Percentiles rank a stretch among this genome's conserved stretches.
These are phyloP conservation scores for Trichoderma polysporum DNA, from an alignment of 2,329 filamentous ascomycete genomes.

Conservation along the genomic window DNA sequence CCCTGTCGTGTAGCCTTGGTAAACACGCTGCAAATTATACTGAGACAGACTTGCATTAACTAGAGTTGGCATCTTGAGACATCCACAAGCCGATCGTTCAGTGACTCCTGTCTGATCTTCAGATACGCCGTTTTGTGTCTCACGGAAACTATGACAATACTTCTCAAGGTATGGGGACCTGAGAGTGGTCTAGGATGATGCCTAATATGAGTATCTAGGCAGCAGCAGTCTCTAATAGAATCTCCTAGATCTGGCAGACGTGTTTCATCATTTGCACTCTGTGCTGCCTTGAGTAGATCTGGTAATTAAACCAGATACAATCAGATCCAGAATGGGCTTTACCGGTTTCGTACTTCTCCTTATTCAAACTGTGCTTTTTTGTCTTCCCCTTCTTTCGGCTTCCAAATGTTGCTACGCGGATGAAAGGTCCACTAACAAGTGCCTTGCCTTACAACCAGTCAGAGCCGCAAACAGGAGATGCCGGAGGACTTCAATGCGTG, in stretches of 20 bases:
- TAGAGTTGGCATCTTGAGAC: neutral
- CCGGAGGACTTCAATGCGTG: neutral
- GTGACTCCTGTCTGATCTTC: neutral
- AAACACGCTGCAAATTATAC: neutral
- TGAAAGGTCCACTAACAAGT: conserved; percentile 14
- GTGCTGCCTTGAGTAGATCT: neutral
- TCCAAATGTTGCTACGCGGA: conserved; percentile 19
- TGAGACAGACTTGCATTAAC: neutral
- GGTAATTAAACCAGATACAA: neutral
- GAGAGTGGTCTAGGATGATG: too few relatives aligned
- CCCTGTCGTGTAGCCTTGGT: neutral
- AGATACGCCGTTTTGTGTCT: neutral
- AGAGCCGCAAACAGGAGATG: conserved; percentile 16
- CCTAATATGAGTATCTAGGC: neutral
- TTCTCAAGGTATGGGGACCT: neutral
- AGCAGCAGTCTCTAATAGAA: neutral
- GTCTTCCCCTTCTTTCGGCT: conserved; percentile 11
- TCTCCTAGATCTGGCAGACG: neutral
- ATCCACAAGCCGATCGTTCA: neutral
- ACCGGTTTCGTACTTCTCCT: neutral
- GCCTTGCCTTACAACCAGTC: conserved; percentile 15
- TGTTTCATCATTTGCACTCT: neutral
- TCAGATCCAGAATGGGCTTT: neutral
- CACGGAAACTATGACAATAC: neutral
- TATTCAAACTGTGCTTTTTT: neutral